Evolutionary conservation across 2,329 filamentous ascomycete species (phyloP).

Genomic region (Claviceps paspali): DNA sequence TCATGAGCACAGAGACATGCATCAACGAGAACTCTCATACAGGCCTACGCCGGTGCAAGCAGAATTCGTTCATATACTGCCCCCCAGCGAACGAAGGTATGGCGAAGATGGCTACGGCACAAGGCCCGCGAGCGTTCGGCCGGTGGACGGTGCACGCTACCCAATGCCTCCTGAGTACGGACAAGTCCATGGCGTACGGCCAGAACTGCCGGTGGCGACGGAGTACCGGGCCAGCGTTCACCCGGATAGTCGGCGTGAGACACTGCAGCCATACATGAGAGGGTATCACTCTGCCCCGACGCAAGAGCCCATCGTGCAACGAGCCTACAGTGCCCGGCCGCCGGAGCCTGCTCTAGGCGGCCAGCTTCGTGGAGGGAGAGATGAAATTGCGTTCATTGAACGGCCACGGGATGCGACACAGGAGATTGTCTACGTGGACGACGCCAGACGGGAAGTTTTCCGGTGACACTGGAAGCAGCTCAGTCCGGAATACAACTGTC

Average conservation of each 20-base stretch:
- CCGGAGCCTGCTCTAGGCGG: constrained; percentile 20
- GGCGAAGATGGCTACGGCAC: constrained; percentile 34
- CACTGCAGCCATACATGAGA: constrained; percentile 17
- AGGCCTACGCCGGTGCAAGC: constrained; percentile 28
- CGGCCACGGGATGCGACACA: constrained; percentile 24
- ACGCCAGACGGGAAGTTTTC: constrained; percentile 21
- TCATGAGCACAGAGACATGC: constrained; percentile 37
- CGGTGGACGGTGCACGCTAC: constrained; percentile 29
- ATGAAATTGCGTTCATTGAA: constrained; percentile 30
- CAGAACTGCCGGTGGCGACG: constrained; percentile 15
- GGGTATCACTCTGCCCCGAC: constrained; percentile 15
- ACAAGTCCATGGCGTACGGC: constrained; percentile 27
- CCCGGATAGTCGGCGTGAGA: constrained; percentile 15
- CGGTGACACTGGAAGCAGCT: constrained; percentile 10
- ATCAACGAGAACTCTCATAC: constrained; percentile 41
- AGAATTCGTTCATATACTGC: constrained; percentile 34
- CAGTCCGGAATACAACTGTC: neutral
- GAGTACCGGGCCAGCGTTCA: constrained; percentile 16
- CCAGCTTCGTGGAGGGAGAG: constrained; percentile 12
- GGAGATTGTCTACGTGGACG: constrained; percentile 31
- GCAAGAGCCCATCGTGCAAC: constrained; percentile 9
- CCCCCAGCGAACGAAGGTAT: constrained; percentile 23
- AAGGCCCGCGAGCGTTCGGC: constrained; percentile 43
- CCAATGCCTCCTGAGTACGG: constrained; percentile 27
- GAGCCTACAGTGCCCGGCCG: constrained; percentile 26